These are phyloP conservation scores for Didymellaceae sp. DNA, from an alignment of 2,329 filamentous ascomycete species.

Conservation along the genomic window DNA sequence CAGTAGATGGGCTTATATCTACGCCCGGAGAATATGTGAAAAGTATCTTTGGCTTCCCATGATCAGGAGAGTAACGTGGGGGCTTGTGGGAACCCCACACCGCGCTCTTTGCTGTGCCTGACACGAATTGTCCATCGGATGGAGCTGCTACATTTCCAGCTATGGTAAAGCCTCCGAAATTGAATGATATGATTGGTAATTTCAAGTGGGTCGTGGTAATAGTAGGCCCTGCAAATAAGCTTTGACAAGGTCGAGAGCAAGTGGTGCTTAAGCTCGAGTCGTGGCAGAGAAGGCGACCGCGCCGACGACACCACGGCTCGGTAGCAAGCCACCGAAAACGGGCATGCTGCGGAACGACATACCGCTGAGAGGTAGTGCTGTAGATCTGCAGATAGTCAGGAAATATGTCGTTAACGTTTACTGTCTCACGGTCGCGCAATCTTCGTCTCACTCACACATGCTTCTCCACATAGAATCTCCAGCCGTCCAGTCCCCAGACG, in stretches of 20 bases:
- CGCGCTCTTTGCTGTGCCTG: constrained; percentile 22
- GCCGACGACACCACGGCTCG: constrained; percentile 6
- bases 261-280: constrained; percentile 28
- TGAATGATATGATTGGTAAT: constrained; percentile 20
- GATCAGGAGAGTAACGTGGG: constrained; percentile 22
- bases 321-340: constrained; percentile 7
- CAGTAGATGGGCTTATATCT: constrained; percentile 25
- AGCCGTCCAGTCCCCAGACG: constrained; percentile 23
- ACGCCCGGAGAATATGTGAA: no score
- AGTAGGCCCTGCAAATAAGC: constrained; percentile 22
- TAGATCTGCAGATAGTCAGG: neutral
- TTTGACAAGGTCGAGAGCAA: constrained; percentile 24
- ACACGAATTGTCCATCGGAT: constrained; percentile 5
- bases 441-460: neutral
- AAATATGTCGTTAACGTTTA: neutral
- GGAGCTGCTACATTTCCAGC: constrained; percentile 24
- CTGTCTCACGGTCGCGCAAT: neutral
- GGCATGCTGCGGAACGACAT: neutral
- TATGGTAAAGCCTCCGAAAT: constrained; percentile 28
- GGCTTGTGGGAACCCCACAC: constrained; percentile 28
- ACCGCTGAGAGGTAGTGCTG: neutral
- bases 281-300: constrained; percentile 8
- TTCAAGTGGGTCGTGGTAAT: constrained; percentile 9
- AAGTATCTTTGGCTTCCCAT: no score
- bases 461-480: constrained; percentile 22